Percentiles rank a stretch among this genome's conserved stretches.
Conservation (phyloP, 352 stramenopile genomes). For the Phytophthora syringae region DNA sequence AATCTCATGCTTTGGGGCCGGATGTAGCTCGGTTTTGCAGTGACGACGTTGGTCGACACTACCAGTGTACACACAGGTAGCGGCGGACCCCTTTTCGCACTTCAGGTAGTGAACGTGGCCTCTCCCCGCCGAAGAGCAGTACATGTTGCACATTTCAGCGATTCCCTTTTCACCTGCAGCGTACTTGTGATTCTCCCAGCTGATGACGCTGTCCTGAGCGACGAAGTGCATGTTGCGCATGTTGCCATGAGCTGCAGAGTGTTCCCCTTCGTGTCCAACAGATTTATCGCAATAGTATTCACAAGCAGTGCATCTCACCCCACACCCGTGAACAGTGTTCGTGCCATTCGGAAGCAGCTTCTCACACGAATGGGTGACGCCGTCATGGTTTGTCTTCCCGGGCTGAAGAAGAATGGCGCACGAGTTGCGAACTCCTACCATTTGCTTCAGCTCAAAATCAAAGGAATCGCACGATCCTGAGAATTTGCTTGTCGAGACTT, state of each 20-base stretch:
- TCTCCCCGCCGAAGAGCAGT: slow-evolving; percentile 49
- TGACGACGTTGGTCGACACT: slow-evolving; percentile 42
- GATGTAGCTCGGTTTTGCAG: slow-evolving; percentile 29
- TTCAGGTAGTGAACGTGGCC: slow-evolving; percentile 56
- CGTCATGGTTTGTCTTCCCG: slow-evolving; percentile 25
- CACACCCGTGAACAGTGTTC: slow-evolving; percentile 37
- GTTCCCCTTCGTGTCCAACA: slow-evolving; percentile 38
- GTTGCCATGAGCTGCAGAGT: slow-evolving; percentile 54
- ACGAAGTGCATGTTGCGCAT: slow-evolving; percentile 60
- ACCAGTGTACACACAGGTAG: slow-evolving; percentile 38
- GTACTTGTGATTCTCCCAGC: slow-evolving; percentile 37
- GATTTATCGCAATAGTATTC: slow-evolving; percentile 55
- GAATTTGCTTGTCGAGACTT: slow-evolving; percentile 44
- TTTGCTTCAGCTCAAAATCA: slow-evolving; percentile 45
- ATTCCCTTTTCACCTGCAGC: slow-evolving; percentile 39
- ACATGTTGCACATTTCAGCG: slow-evolving; percentile 61
- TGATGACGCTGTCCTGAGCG: slow-evolving; percentile 27
- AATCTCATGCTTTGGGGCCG: slow-evolving; percentile 28
- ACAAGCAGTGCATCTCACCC: slow-evolving; percentile 37
- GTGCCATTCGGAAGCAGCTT: slow-evolving; percentile 26
- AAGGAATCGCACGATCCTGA: slow-evolving; percentile 38
- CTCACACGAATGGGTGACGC: slow-evolving; percentile 29
- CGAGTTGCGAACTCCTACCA: slow-evolving; percentile 44
- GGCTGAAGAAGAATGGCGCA: slow-evolving; percentile 33
- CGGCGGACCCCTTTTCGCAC: slow-evolving; percentile 27